Base-by-base conservation (phyloP, 805 yeast genomes). In the Blastobotrys robertii region DNA sequence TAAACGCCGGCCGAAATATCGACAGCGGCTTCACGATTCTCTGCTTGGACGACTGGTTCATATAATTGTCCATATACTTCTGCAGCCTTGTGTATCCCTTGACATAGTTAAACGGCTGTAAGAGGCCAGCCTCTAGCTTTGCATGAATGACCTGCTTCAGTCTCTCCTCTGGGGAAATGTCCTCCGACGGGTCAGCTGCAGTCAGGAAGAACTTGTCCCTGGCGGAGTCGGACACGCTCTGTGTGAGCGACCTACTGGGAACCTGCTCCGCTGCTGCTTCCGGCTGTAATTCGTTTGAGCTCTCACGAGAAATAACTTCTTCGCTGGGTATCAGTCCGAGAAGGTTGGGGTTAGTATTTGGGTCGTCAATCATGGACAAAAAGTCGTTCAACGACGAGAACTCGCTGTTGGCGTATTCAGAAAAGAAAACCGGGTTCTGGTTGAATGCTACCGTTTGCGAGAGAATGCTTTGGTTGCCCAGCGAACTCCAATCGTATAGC, bases 141-240 rank as follows among this genome's bases (percentile, higher is more conserved):
- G 97, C 97, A 56, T 84, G 84, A 55, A 90, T 88, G 8, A 90
- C 97, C 58, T 87, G 94, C 56, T 85, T 86, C 51, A 90, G 69
- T 47, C 97, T 72, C 57, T 87, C 97, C 57, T 88, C 97, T 0
- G 97, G 95, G 0, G 95, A 84, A 31, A 84, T 81, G 50, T 86
- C 96, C 2, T 90, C 85, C 0, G 95, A 84, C 4, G 97, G 97
- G 59, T 90, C 97, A 0, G 97, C 97, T 0, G 97, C 97, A 0
- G 97, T 90, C 39, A 90, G 65, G 65, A 90, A 88, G 63, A 90
- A 90, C 61, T 87, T 87, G 58, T 88, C 97, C 50, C 86, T 73
- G 1, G 96, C 95, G 2, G 92, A 36, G 42, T 51, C 50, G 30
- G 47, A 32, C 22, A 34, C 37, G 14, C 15, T 19, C 12, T 30